These are phyloP conservation scores for Volvox reticuliferus DNA, from an alignment of 139 green algal genomes.

Conservation along the genomic window DNA sequence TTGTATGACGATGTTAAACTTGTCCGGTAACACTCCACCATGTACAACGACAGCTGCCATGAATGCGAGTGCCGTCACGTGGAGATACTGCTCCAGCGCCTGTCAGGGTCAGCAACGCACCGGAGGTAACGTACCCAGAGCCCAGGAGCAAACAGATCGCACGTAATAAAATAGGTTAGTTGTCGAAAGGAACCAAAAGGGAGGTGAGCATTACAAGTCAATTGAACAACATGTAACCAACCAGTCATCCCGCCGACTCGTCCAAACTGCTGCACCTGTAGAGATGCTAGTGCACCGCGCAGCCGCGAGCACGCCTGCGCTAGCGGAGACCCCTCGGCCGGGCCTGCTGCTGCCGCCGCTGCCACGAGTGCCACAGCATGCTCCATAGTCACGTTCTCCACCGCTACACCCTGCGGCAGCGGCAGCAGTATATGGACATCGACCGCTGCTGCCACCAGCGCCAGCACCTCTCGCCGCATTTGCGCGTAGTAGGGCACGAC, in stretches of 20 bases:
- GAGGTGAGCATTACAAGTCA: too few species aligned
- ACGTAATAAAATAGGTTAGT: too few species aligned
- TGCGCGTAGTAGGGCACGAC: constrained; percentile 56
- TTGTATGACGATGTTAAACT: constrained; percentile 95
- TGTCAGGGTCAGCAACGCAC: background rate
- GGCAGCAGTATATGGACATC: constrained; percentile 52
- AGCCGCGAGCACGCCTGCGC: constrained; percentile 21
- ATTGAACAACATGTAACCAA: too few species aligned
- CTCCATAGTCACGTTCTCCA: constrained; percentile 54
- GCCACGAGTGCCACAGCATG: constrained; percentile 46
- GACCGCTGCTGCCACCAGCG: constrained; percentile 60
- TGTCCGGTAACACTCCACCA: constrained; percentile 76
- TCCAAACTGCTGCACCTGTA: constrained; percentile 45
- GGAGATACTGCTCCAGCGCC: constrained; percentile 68
- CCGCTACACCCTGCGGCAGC: constrained; percentile 43
- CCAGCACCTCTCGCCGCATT: constrained; percentile 74
- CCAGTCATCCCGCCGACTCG: too few species aligned
- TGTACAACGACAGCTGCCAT: constrained; percentile 77
- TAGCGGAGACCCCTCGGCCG: constrained; percentile 7
- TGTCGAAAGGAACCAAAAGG: too few species aligned
- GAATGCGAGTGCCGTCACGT: constrained; percentile 59
- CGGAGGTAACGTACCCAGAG: too few species aligned
- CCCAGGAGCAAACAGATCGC: too few species aligned
- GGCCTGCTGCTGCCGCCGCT: constrained; percentile 51
- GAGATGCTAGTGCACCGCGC: background rate